Base-by-base conservation (phyloP, 495 filamentous ascomycete species). In the Trichoderma parareesei region DNA sequence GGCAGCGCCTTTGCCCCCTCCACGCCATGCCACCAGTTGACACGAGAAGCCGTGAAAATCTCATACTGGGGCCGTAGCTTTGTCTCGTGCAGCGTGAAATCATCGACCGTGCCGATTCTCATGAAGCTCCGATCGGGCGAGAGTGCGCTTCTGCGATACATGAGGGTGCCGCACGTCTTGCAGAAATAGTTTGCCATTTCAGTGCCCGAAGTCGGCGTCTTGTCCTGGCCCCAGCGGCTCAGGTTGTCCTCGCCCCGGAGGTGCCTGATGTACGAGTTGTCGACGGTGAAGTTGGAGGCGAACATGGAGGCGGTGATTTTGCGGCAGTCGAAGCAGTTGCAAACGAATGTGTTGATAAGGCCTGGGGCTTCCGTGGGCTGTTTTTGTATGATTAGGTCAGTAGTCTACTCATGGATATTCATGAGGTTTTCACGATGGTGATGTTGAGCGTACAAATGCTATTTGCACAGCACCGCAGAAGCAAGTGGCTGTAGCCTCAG, bases 241-340 rank as follows among this genome's bases (percentile, higher is more conserved):
- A 85, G 74, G 41, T 76, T 74, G 13, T 78, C 75, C 2, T 71
- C 69, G 27, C 84, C 83, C 37, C 82, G 78, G 4, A 79, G 27
- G 70, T 84, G 78, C 64, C 64, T 71, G 10, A 85, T 65, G 61
- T 78, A 55, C 13, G 71, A 60, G 70, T 81, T 72, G 40, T 60
- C 65, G 62, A 83, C 71, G 48, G 74, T 79, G 72, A 85, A 82
- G 69, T 84, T 84, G 60, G 79, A 77, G 11, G 82, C 80, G 76
- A 83, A 84, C 79, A 84, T 82, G 7, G 83, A 84, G 10, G 82
- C 82, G 10, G 82, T 85, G 68, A 85, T 76, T 68, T 86, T 86
- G 65, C 75, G 80, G 72, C 82, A 84, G 74, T 85, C 82, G 42
- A 71, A 67, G 73, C 84, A 85, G 74, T 86, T 77, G 72, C 82